Percentiles rank a stretch among this genome's conserved stretches.
These are phyloP conservation scores for Citrus reticulata DNA, from an alignment of 345 rosid species.

Conservation along the genomic window DNA sequence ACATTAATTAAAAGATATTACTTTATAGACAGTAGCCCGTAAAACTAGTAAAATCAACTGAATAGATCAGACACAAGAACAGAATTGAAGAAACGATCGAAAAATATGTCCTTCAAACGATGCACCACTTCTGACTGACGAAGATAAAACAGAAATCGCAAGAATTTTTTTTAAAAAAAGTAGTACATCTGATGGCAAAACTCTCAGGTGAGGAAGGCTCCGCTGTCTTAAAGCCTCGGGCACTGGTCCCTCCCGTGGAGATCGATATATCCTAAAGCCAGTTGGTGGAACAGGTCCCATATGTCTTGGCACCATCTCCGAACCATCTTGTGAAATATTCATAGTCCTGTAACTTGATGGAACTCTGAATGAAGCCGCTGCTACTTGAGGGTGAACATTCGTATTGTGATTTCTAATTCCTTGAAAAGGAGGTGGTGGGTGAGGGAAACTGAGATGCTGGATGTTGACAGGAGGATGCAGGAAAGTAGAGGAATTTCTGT, in stretches of 20 bases:
- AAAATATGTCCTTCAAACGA: background rate
- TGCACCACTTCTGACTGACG: background rate
- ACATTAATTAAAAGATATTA: conserved; percentile 8
- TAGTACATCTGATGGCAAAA: conserved; percentile 54
- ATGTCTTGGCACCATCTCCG: conserved; percentile 49
- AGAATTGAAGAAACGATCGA: background rate
- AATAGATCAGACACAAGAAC: background rate
- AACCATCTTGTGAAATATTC: conserved; percentile 42
- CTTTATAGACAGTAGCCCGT: background rate
- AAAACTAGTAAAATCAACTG: background rate
- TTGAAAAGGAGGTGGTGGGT: conserved; percentile 43
- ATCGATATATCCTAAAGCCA: conserved; percentile 47
- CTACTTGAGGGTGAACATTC: conserved; percentile 47
- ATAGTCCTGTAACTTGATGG: conserved; percentile 33
- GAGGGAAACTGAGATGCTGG: conserved; percentile 40
- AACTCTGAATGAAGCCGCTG: conserved; percentile 35
- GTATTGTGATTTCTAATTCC: conserved; percentile 56
- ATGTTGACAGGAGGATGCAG: conserved; percentile 36
- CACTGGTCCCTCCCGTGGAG: conserved; percentile 28
- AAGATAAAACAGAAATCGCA: conserved; percentile 6
- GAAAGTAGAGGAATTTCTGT: conserved; percentile 41
- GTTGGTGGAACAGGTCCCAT: conserved; percentile 43
- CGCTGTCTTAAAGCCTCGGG: conserved; percentile 45
- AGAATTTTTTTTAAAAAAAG: background rate
- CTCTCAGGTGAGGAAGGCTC: conserved; percentile 55